These are phyloP conservation scores for Blastobotrys elegans DNA, from an alignment of 1,139 yeast species.

Conservation along the genomic window DNA sequence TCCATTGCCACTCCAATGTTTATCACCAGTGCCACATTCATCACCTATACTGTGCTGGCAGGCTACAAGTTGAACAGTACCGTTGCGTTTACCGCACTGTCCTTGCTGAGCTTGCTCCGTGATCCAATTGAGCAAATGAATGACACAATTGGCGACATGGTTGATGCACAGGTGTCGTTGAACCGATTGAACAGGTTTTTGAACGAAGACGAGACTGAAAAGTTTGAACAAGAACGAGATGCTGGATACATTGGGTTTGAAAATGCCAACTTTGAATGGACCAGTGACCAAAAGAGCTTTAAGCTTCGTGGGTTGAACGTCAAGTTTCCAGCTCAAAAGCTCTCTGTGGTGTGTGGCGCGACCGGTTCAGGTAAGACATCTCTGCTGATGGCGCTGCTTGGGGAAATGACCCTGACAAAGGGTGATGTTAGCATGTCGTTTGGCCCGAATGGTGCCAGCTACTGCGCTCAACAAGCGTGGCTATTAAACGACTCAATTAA, in stretches of 20 bases:
- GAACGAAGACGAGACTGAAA: no score
- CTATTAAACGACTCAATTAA: conserved; percentile 67
- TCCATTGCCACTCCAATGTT: conserved; percentile 81
- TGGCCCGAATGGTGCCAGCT: conserved; percentile 69
- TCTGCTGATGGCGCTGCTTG: conserved; percentile 77
- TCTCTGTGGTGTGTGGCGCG: conserved; percentile 88
- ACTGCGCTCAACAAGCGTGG: no score
- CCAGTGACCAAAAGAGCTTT: neutral
- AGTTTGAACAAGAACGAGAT: conserved; percentile 61
- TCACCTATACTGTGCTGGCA: conserved; percentile 67
- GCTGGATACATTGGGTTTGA: conserved; percentile 81
- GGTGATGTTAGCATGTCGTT: conserved; percentile 84
- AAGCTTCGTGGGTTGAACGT: conserved; percentile 54
- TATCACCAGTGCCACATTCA: conserved; percentile 74
- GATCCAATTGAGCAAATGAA: conserved; percentile 84
- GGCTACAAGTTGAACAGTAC: conserved; percentile 76
- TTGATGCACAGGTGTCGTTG: conserved; percentile 84
- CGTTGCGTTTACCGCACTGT: conserved; percentile 84
- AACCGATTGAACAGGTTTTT: conserved; percentile 81
- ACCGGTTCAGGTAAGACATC: no score
- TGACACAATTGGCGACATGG: conserved; percentile 77
- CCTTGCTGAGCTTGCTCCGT: conserved; percentile 77
- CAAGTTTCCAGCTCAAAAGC: conserved; percentile 62
- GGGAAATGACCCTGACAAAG: conserved; percentile 75
- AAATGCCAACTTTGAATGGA: conserved; percentile 44